Evolutionary conservation across 306 rosid genomes (phyloP), one percentile per base, ranked within the genome.

Genomic region (Dalbergia oliveri): DNA sequence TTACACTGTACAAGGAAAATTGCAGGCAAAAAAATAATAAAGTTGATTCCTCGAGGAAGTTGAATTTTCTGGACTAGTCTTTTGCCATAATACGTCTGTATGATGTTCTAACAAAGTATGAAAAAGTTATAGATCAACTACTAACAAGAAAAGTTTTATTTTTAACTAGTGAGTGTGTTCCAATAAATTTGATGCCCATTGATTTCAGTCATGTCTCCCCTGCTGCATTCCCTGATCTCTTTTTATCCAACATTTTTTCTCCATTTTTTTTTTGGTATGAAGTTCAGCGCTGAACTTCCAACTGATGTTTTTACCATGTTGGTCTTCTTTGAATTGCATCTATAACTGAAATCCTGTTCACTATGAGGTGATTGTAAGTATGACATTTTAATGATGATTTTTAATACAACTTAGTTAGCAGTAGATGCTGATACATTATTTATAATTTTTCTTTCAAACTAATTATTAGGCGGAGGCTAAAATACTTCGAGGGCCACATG

Each of bases 401-500:
- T 82, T 39, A 50, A 57, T 79, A 63, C 15, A 47, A 47, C 10
- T 47, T 10, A 11, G 10, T 47, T 10, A 47, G 14, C 53, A 11
- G 53, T 47, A 47, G 14, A 10, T 47, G 53, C 5, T 47, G 10
- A 12, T 47, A 43, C 35, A 11, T 64, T 75, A 4, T 57, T 63
- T 34, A 57, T 68, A 16, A 49, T 63, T 64, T 64, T 58, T 58
- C 33, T 50, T 73, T 81, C 6, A 58, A 82, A 82, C 33, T 65
- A 70, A 76, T 73, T 49, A 79, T 49, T 76, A 95, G 98, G 99
- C 99, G 2, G 99, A 96, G 93, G 98, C 98, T 79, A 96, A 90
- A 89, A 93, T 96, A 76, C 82, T 93, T 34, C 84, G 92, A 76
- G 99, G 99, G 43, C 99, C 99, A 45, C 99, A 93, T 61, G 99